These are phyloP conservation scores for Yamadazyma tumulicola DNA, from an alignment of 805 yeast species.

Conservation along the genomic window DNA sequence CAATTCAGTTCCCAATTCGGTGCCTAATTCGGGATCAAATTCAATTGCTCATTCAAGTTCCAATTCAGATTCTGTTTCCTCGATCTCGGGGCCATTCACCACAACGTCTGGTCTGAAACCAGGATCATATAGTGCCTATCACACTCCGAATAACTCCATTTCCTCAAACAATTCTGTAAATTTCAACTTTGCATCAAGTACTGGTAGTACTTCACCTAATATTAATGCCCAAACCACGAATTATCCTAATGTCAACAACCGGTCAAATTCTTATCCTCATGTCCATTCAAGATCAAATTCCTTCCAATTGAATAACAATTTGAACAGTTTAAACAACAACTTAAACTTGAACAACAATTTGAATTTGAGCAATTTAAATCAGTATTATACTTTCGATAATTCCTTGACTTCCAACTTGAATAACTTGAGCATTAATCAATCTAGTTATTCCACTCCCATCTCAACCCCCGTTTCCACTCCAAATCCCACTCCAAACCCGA, in stretches of 20 bases:
- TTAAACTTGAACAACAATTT: neutral
- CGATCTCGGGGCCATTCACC: no score
- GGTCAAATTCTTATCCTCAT: constrained; percentile 13
- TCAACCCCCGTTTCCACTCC: neutral
- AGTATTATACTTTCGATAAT: constrained; percentile 12
- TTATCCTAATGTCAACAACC: constrained; percentile 9
- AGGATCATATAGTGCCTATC: constrained; percentile 1
- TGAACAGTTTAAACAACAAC: neutral
- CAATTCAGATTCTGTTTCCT: no score
- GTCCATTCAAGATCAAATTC: constrained; percentile 15
- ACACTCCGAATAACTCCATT: constrained; percentile 7
- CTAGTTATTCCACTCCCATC: neutral
- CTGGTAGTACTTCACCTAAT: constrained; percentile 8
- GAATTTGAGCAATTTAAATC: constrained; percentile 3
- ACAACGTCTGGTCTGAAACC: no score
- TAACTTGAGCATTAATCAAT: constrained; percentile 6
- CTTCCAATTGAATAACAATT: constrained; percentile 7
- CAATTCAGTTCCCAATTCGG: neutral
- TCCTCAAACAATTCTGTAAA: constrained; percentile 3
- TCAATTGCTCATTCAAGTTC: neutral
- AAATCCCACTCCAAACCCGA: constrained; percentile 2
- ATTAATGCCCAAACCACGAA: constrained; percentile 2
- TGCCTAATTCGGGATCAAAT: neutral
- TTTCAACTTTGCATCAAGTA: constrained; percentile 8
- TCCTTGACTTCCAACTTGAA: constrained; percentile 9